These are phyloP conservation scores for Microascus cirrosus DNA, from an alignment of 2,329 filamentous ascomycete genomes.

Conservation along the genomic window DNA sequence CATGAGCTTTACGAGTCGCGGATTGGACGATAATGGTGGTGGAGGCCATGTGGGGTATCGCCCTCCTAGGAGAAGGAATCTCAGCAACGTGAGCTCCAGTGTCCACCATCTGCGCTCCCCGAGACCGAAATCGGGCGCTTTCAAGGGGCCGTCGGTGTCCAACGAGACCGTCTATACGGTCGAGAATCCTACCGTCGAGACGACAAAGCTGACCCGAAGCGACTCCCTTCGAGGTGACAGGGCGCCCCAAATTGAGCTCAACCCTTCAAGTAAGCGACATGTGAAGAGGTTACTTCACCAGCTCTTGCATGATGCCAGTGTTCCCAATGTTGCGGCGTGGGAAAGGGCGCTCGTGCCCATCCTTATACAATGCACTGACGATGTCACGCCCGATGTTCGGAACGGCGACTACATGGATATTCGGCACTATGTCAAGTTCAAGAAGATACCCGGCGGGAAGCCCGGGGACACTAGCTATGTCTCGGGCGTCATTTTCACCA, in stretches of 20 bases:
- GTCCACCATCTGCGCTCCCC: conserved; percentile 62
- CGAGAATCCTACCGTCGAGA: conserved; percentile 20
- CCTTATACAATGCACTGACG: conserved; percentile 79
- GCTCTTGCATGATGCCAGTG: conserved; percentile 63
- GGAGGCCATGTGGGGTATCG: conserved; percentile 28
- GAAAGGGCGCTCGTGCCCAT: conserved; percentile 86
- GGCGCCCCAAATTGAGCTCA: conserved; percentile 58
- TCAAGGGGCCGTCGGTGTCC: conserved; percentile 42
- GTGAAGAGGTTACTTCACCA: conserved; percentile 78
- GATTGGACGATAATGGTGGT: conserved; percentile 53
- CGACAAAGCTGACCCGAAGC: conserved; percentile 3
- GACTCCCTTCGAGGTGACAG: conserved; percentile 3
- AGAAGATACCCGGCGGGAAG: conserved; percentile 84
- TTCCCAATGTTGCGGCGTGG: conserved; percentile 69
- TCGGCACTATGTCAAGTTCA: conserved; percentile 91
- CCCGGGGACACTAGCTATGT: conserved; percentile 93
- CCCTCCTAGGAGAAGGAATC: conserved; percentile 63
- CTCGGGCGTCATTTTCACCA: conserved; percentile 92
- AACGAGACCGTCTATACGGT: conserved; percentile 38
- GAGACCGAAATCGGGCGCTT: conserved; percentile 45
- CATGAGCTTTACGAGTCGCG: conserved; percentile 57
- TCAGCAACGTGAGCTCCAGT: conserved; percentile 70
- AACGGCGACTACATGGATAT: conserved; percentile 94
- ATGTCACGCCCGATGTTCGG: conserved; percentile 86
- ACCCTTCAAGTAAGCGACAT: conserved; percentile 77